Base-by-base conservation (phyloP, 257 asterid species). In the Solanum etuberosum region DNA sequence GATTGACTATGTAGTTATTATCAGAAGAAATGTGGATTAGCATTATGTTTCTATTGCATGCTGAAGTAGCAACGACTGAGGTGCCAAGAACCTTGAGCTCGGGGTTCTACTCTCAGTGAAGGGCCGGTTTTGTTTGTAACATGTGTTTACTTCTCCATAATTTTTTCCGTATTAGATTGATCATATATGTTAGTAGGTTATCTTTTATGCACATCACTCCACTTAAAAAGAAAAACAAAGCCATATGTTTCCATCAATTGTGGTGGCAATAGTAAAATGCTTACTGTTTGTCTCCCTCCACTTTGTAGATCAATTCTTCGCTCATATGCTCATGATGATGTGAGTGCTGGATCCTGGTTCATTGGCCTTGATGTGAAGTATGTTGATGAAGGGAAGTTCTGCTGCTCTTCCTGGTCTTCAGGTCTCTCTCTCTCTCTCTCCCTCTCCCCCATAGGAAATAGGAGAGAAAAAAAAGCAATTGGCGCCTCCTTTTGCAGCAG, bases 321-420 rank as follows among this genome's bases (percentile, higher is more conserved):
- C 38, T 87, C 92, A 11, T 96, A 93, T 73, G 96, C 96, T 72
- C 97, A 95, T 86, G 99, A 96, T 78, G 99, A 96, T 90, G 94
- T 96, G 78, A 96, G 97, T 85, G 93, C 91, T 43, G 99, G 98
- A 63, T 95, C 99, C 83, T 96, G 98, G 99, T 94, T 96, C 91
- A 93, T 94, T 54, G 98, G 99, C 73, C 93, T 94, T 85, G 95
- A 95, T 91, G 96, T 92, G 85, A 93, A 94, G 85, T 94, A 96
- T 83, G 89, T 95, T 51, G 97, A 94, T 88, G 98, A 96, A 92
- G 92, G 91, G 83, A 96, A 92, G 92, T 95, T 96, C 91, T 96
- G 99, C 91, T 95, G 99, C 89, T 91, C 98, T 40, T 92, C 98
- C 87, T 91, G 93, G 96, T 88, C 96, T 73, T 88, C 99, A 92